Evolutionary conservation across 2,329 filamentous ascomycete species (phyloP), one percentile per base, ranked within the genome.

Genomic region (Ophiocordyceps robertsii): DNA sequence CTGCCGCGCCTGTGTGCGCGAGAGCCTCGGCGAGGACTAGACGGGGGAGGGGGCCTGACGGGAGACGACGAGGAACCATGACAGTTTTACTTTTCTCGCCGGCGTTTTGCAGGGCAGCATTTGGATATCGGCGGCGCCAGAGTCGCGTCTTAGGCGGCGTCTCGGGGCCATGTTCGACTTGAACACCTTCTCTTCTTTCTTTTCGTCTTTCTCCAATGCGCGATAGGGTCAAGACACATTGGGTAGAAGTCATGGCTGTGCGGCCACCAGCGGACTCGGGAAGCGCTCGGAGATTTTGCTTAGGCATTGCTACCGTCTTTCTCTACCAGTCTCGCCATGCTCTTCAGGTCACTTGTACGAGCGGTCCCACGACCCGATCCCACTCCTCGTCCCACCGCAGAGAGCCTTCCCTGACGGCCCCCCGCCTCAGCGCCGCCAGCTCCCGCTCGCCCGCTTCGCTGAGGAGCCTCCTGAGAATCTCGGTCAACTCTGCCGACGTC

Each of bases 341-440:
- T 16, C 24, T 27, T 27, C 24, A 27, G 6, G 24, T 9, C 24
- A 75, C 54, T 1, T 72, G 79, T 42, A 95, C 71, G 4, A 94
- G 62, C 38, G 72, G 74, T 11, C 82, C 86, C 8, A 89, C 83
- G 37, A 94, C 80, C 10, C 75, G 72, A 67, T 93, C 79, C 92
- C 92, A 98, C 58, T 95, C 88, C 51, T 88, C 83, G 52, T 93
- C 82, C 92, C 92, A 98, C 38, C 90, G 73, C 43, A 81, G 69
- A 37, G 69, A 69, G 31, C 86, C 86, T 60, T 96, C 89, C 47
- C 72, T 66, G 29, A 79, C 59, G 2, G 89, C 89, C 0, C 89
- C 88, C 35, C 66, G 56, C 53, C 77, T 83, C 51, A 95, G 59
- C 3, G 36, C 62, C 31, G 65, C 65, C 35, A 95, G 62, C 53